These are phyloP conservation scores for Trichomonascaceae sp. DNA, from an alignment of 1,139 yeast species.

Conservation along the genomic window DNA sequence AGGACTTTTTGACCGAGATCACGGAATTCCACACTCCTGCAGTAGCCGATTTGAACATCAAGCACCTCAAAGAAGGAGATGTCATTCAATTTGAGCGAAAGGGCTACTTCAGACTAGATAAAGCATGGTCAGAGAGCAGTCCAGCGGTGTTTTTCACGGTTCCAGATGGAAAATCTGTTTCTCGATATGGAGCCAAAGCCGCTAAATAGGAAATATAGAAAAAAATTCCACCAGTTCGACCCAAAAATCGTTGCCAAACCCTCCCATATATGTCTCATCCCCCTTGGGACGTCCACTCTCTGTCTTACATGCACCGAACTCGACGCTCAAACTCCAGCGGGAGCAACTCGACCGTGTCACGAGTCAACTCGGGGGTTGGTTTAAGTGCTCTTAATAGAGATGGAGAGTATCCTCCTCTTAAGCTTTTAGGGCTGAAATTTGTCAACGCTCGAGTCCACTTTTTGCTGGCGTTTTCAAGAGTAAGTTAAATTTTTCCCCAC, in stretches of 20 bases:
- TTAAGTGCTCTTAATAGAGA: conserved; percentile 10
- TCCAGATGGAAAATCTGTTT: conserved; percentile 92
- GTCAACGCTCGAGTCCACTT: conserved; percentile 73
- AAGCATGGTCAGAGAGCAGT: conserved; percentile 40
- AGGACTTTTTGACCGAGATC: conserved; percentile 81
- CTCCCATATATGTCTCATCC: not conserved
- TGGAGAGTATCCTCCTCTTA: conserved; percentile 32
- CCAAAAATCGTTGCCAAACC: not conserved
- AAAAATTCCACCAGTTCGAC: not conserved
- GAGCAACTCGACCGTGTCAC: conserved; percentile 13
- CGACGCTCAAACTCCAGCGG: conserved; percentile 11
- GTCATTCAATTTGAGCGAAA: conserved; percentile 94
- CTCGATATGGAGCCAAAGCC: conserved; percentile 68
- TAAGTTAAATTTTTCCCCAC: conserved; percentile 11
- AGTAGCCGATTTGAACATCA: conserved; percentile 74
- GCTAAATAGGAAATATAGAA: conserved; percentile 1
- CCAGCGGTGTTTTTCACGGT: conserved; percentile 83
- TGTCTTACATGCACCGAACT: conserved; percentile 4
- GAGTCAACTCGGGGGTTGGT: conserved; percentile 14
- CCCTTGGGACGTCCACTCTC: not conserved
- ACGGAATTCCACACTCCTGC: conserved; percentile 83
- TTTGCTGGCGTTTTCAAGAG: conserved; percentile 40
- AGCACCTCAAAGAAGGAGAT: conserved; percentile 73
- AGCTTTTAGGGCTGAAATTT: conserved; percentile 56
- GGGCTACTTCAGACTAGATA: conserved; percentile 87